Conservation (phyloP, 2,329 filamentous ascomycete genomes). For the Grosmannia serpens region DNA sequence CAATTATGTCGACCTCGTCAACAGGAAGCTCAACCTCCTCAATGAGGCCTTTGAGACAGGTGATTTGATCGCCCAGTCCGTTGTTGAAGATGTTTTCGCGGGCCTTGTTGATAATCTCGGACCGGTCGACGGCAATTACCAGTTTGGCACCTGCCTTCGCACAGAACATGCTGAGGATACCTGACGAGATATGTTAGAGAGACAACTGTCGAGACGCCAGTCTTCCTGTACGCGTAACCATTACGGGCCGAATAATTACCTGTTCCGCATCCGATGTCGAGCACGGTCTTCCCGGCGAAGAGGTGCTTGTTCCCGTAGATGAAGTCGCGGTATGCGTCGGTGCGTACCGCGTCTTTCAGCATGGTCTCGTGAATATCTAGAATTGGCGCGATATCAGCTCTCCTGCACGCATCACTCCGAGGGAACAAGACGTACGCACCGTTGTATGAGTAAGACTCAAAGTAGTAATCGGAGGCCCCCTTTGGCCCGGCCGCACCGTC, state of each 20-base stretch:
- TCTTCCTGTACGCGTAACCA: not conserved
- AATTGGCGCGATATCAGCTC: not conserved
- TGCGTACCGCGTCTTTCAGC: slow-evolving; percentile 82
- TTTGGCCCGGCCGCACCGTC: slow-evolving; percentile 18
- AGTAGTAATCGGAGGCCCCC: slow-evolving; percentile 34
- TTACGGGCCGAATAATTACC: slow-evolving; percentile 25
- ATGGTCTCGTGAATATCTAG: slow-evolving; percentile 87
- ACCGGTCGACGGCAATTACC: slow-evolving; percentile 88
- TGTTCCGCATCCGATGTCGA: slow-evolving; percentile 82
- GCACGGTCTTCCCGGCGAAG: slow-evolving; percentile 74
- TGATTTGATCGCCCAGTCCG: slow-evolving; percentile 60
- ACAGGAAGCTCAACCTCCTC: slow-evolving; percentile 76
- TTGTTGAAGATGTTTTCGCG: slow-evolving; percentile 78
- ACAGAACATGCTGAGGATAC: slow-evolving; percentile 90
- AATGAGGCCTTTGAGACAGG: slow-evolving; percentile 71
- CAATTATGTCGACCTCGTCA: slow-evolving; percentile 79
- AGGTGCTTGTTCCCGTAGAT: slow-evolving; percentile 85
- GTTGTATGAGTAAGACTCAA: slow-evolving; percentile 50
- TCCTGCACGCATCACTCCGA: too few relatives aligned
- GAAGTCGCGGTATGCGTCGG: slow-evolving; percentile 87
- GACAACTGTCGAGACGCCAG: slow-evolving; percentile 10
- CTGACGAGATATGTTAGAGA: not conserved
- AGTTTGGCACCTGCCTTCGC: slow-evolving; percentile 76
- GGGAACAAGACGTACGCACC: slow-evolving; percentile 31
- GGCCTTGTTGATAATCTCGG: slow-evolving; percentile 78